Percentiles rank a stretch among this genome's conserved stretches.
phyloP scores from a whole-genome alignment of 805 yeast species.

The Maudiozyma turicensis region DNA sequence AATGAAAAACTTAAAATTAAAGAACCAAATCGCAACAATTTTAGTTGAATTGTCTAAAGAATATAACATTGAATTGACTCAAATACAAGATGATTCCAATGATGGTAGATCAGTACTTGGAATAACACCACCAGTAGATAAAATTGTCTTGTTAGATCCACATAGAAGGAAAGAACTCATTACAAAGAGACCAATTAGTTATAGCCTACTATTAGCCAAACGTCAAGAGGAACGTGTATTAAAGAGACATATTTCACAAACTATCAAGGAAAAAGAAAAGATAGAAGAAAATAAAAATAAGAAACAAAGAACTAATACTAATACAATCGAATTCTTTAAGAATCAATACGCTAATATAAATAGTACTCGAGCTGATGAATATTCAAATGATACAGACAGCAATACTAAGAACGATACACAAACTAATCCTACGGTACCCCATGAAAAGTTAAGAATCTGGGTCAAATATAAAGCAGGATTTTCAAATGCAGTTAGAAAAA shows the following conservation, averaged over 20 bases:
- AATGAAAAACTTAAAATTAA: constrained; percentile 19
- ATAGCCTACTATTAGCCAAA: constrained; percentile 21
- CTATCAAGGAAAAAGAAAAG: constrained; percentile 10
- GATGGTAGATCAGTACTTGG: constrained; percentile 12
- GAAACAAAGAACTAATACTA: constrained; percentile 9
- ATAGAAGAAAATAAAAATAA: constrained; percentile 15
- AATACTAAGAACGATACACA: background rate
- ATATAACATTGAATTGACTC: constrained; percentile 34
- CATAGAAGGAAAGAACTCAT: constrained; percentile 15
- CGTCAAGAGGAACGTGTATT: constrained; percentile 25
- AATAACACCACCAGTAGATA: constrained; percentile 24
- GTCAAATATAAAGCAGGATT: constrained; percentile 89
- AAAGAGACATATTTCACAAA: constrained; percentile 25
- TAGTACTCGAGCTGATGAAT: background rate
- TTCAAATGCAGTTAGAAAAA: constrained; percentile 82
- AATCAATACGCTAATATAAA: constrained; percentile 31
- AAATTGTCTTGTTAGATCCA: constrained; percentile 19
- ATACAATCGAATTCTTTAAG: constrained; percentile 33
- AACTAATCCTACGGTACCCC: constrained; percentile 3
- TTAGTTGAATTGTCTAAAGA: constrained; percentile 33
- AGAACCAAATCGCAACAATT: constrained; percentile 25
- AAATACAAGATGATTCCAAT: constrained; percentile 22
- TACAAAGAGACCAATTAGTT: constrained; percentile 18
- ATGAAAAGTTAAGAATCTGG: constrained; percentile 45
- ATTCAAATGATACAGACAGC: background rate